Conservation (phyloP, 2,329 filamentous ascomycete genomes). For the Aspergillus thermomutatus region DNA sequence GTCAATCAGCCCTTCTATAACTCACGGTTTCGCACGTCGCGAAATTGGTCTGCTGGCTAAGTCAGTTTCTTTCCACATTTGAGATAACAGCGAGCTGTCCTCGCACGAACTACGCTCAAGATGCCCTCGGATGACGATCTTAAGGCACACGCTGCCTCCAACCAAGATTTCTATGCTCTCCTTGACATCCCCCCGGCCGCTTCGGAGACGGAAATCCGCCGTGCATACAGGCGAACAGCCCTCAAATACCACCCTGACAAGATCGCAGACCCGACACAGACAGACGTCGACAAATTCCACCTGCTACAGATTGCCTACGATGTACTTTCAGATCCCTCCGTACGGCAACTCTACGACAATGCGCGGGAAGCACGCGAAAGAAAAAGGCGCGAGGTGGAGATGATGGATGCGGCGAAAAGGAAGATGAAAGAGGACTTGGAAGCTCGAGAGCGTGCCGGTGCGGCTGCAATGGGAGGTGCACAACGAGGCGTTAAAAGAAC, state of each 20-base stretch:
- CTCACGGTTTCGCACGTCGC: neutral
- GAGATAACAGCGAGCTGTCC: neutral
- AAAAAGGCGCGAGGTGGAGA: constrained; percentile 66
- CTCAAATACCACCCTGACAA: constrained; percentile 96
- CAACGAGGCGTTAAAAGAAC: constrained; percentile 57
- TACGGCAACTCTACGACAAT: constrained; percentile 75
- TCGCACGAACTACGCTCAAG: constrained; percentile 2
- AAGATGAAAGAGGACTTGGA: constrained; percentile 86
- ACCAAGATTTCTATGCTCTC: constrained; percentile 73
- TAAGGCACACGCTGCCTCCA: constrained; percentile 58
- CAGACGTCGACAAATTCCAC: constrained; percentile 78
- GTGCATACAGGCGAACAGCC: constrained; percentile 79
- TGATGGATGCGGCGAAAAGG: constrained; percentile 69
- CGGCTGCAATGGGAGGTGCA: constrained; percentile 33
- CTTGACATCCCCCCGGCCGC: constrained; percentile 65
- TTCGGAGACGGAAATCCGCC: constrained; percentile 69
- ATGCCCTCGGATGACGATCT: constrained; percentile 43
- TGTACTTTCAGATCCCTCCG: constrained; percentile 67
- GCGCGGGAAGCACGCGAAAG: constrained; percentile 68
- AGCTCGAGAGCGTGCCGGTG: constrained; percentile 61
- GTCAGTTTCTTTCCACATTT: neutral
- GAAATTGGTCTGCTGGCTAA: neutral
- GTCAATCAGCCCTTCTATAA: neutral
- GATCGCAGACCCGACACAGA: constrained; percentile 63
- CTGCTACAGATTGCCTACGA: constrained; percentile 82